These are phyloP conservation scores for Fusarium duplospermum DNA, from an alignment of 2,329 filamentous ascomycete genomes.

Conservation along the genomic window DNA sequence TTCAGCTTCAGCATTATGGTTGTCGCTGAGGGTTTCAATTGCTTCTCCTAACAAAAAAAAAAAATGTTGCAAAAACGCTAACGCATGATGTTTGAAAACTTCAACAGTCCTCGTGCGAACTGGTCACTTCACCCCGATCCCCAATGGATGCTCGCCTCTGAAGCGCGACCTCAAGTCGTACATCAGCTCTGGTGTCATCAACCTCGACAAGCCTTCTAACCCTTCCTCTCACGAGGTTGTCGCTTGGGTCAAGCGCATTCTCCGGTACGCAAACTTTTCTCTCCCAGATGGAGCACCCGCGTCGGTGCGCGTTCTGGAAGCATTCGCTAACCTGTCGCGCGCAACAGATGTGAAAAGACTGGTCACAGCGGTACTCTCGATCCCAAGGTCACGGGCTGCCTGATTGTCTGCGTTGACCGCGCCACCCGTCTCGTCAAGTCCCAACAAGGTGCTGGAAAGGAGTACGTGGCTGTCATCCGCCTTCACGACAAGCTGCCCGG, in stretches of 20 bases:
- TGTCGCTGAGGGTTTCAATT: constrained; percentile 9
- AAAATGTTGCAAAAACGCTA: constrained; percentile 19
- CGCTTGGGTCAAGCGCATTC: constrained; percentile 98
- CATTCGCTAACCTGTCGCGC: constrained; percentile 19
- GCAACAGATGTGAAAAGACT: constrained; percentile 78
- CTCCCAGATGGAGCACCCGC: not conserved
- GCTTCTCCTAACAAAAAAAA: not conserved
- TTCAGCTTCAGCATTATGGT: not conserved
- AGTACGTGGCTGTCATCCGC: constrained; percentile 96
- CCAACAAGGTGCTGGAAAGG: constrained; percentile 98
- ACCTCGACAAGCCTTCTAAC: constrained; percentile 88
- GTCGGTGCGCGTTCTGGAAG: constrained; percentile 21
- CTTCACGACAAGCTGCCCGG: constrained; percentile 96
- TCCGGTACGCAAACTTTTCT: constrained; percentile 69
- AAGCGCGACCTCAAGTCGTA: constrained; percentile 97
- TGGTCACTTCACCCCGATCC: constrained; percentile 96
- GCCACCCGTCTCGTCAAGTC: constrained; percentile 98
- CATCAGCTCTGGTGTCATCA: constrained; percentile 97
- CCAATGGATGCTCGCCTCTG: constrained; percentile 88
- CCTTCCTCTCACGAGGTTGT: constrained; percentile 98
- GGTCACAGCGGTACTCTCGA: constrained; percentile 98
- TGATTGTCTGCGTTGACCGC: constrained; percentile 96
- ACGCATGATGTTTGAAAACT: constrained; percentile 33
- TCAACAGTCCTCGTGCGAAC: constrained; percentile 87
- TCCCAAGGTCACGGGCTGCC: constrained; percentile 95